Percentiles rank a stretch among this genome's conserved stretches.
Conservation (phyloP, 2,329 filamentous ascomycete species). For the Mycosphaerella sp. region DNA sequence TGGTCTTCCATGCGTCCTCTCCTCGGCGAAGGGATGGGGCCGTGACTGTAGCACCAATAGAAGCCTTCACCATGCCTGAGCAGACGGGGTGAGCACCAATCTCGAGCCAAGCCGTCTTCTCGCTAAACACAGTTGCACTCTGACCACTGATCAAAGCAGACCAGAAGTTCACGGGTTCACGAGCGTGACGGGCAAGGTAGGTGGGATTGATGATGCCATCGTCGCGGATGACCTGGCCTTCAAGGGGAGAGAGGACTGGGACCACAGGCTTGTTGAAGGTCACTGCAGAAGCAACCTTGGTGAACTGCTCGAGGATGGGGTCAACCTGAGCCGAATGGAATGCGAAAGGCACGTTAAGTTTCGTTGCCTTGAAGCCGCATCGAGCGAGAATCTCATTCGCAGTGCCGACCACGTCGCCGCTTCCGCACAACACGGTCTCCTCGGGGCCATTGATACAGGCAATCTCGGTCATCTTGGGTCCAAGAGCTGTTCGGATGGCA, state of each 20-base stretch:
- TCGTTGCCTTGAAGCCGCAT: constrained; percentile 54
- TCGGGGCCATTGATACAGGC: constrained; percentile 71
- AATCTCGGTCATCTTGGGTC: constrained; percentile 47
- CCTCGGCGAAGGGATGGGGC: constrained; percentile 57
- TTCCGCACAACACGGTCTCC: constrained; percentile 67
- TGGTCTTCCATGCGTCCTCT: constrained; percentile 58
- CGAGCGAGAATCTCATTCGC: constrained; percentile 46
- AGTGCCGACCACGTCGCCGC: constrained; percentile 53
- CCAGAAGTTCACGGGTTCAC: constrained; percentile 64
- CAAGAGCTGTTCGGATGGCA: constrained; percentile 48
- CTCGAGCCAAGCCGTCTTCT: constrained; percentile 65
- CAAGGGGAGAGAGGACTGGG: constrained; percentile 62
- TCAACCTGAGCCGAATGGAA: constrained; percentile 63
- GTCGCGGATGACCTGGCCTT: constrained; percentile 54
- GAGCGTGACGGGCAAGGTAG: constrained; percentile 60
- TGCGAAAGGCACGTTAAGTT: constrained; percentile 59
- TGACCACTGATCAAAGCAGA: constrained; percentile 55
- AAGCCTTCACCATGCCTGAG: constrained; percentile 60
- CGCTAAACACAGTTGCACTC: constrained; percentile 53
- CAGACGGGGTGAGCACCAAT: constrained; percentile 68
- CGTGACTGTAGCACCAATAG: constrained; percentile 51
- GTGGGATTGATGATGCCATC: constrained; percentile 51
- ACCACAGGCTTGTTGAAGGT: constrained; percentile 53
- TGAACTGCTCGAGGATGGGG: constrained; percentile 55
- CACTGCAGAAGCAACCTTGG: constrained; percentile 48